These are phyloP conservation scores for Moniliella sp. DNA, from an alignment of 1,284 basidiomycete species.

Conservation along the genomic window DNA sequence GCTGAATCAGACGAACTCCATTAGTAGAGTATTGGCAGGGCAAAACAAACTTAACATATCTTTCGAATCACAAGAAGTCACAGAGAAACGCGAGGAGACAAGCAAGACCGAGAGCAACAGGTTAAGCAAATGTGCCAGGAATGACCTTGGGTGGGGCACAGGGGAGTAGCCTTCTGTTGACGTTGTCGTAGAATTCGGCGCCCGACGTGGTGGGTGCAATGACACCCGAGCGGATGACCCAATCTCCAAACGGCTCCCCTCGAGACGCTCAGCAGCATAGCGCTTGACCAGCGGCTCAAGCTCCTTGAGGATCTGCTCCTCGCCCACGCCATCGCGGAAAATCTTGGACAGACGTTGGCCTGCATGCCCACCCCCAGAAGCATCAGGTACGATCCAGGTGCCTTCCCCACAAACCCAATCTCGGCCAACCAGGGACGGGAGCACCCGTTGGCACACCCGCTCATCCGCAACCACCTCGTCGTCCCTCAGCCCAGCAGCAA, in stretches of 20 bases:
- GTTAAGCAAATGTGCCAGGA: no score
- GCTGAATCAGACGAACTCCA: no score
- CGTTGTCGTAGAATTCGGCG: neutral
- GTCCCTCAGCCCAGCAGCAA: constrained; percentile 71
- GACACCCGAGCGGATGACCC: constrained; percentile 45
- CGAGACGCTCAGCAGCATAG: constrained; percentile 64
- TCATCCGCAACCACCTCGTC: constrained; percentile 93
- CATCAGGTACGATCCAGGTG: constrained; percentile 79
- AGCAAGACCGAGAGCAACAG: no score
- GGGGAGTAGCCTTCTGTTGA: no score
- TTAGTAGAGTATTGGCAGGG: no score
- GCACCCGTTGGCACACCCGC: constrained; percentile 35
- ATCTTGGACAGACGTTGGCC: constrained; percentile 86
- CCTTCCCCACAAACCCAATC: constrained; percentile 88
- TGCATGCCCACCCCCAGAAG: constrained; percentile 82
- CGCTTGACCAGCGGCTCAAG: constrained; percentile 74
- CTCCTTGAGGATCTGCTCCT: constrained; percentile 78
- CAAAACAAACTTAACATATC: no score
- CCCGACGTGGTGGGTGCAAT: constrained; percentile 24
- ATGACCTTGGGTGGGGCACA: no score
- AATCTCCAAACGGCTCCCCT: constrained; percentile 91
- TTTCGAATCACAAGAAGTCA: no score
- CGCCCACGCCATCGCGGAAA: constrained; percentile 55
- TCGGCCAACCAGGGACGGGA: constrained; percentile 72
- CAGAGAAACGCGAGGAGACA: no score